These are phyloP conservation scores for Ganoderma sinense DNA, from an alignment of 1,284 basidiomycete species.

Conservation along the genomic window DNA sequence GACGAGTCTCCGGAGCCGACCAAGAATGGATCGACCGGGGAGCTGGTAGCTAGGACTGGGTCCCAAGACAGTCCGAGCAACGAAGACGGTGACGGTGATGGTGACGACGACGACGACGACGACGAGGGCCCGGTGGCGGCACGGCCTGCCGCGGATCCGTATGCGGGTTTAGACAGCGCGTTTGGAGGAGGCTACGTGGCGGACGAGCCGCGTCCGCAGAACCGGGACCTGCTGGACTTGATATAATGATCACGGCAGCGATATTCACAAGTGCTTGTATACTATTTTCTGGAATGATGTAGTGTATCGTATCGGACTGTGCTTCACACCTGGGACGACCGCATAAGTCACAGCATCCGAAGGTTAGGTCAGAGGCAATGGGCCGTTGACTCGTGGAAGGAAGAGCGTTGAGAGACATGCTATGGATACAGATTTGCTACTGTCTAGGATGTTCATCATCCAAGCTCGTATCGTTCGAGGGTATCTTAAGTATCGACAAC, in stretches of 20 bases:
- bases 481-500: neutral
- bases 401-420: neutral
- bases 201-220: constrained; percentile 66
- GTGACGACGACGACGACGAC: no score
- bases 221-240: constrained; percentile 38
- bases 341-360: neutral
- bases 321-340: neutral
- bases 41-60: constrained; percentile 27
- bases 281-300: constrained; percentile 20
- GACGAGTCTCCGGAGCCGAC: constrained; percentile 12
- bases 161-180: constrained; percentile 75
- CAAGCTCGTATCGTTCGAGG: neutral
- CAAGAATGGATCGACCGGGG: constrained; percentile 21
- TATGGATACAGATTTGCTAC: neutral
- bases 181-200: constrained; percentile 68
- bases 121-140: constrained; percentile 38
- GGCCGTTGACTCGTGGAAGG: neutral
- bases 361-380: neutral
- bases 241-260: constrained; percentile 19
- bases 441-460: neutral
- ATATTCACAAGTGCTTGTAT: constrained; percentile 28
- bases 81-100: constrained; percentile 40
- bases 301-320: constrained; percentile 14
- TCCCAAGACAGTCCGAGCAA: constrained; percentile 42
- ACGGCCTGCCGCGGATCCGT: constrained; percentile 60